A percentile compares a stretch with the other conserved stretches of the same genome.
Conservation (phyloP, 2,329 filamentous ascomycete species). For the Zymoseptoria crescenta region DNA sequence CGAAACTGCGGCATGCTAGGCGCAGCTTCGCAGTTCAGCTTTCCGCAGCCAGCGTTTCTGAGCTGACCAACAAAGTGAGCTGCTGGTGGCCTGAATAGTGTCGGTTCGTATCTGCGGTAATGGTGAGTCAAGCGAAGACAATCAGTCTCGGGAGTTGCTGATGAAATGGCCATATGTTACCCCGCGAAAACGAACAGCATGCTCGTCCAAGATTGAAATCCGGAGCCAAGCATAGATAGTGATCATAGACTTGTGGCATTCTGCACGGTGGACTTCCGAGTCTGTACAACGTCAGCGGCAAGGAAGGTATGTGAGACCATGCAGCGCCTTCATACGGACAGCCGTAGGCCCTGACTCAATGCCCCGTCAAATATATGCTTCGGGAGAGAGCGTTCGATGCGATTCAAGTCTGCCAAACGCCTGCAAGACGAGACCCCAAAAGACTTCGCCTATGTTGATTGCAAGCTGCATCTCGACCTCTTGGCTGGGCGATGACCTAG, state of each 20-base stretch:
- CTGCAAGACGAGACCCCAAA: neutral
- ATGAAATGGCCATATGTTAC: neutral
- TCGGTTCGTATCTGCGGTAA: neutral
- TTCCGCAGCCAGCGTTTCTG: neutral
- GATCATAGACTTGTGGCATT: neutral
- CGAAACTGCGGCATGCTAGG: neutral
- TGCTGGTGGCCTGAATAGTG: neutral
- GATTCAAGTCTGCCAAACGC: neutral
- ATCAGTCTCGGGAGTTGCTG: neutral
- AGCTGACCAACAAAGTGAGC: neutral
- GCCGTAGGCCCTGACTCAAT: no score
- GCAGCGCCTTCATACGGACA: no score
- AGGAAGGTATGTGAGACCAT: neutral
- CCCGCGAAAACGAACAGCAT: neutral
- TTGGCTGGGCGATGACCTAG: neutral
- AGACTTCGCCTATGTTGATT: neutral
- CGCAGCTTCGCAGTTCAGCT: neutral
- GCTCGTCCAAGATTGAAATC: neutral
- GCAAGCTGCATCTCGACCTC: no score
- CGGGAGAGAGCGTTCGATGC: neutral
- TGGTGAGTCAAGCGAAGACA: neutral
- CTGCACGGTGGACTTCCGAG: neutral
- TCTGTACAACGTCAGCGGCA: neutral
- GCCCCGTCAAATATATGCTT: neutral
- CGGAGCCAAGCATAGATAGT: neutral